A percentile compares a stretch with the other conserved stretches of the same genome.
These are phyloP conservation scores for Aspergillus sp. DNA, from an alignment of 2,329 filamentous ascomycete genomes.

Conservation along the genomic window DNA sequence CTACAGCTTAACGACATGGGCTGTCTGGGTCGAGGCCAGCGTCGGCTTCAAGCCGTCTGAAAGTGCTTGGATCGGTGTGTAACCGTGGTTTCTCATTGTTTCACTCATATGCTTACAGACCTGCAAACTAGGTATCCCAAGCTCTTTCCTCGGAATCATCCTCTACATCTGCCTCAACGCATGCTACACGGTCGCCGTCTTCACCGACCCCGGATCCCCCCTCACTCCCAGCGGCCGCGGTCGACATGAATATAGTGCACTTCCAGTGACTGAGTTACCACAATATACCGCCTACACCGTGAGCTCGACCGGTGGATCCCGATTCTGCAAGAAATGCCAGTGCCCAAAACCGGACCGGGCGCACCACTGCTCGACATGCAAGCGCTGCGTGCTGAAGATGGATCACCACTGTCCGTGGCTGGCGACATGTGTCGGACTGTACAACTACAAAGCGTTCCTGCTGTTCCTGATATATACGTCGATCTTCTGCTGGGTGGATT, in stretches of 20 bases:
- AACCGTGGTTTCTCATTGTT: too few relatives aligned
- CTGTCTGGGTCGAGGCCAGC: slow-evolving; percentile 78
- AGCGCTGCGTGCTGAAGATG: slow-evolving; percentile 96
- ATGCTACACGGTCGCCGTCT: slow-evolving; percentile 90
- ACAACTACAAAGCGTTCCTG: slow-evolving; percentile 94
- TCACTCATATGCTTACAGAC: neutral
- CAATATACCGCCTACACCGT: slow-evolving; percentile 79
- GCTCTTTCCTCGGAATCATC: slow-evolving; percentile 65
- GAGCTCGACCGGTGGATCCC: slow-evolving; percentile 80
- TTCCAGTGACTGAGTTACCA: slow-evolving; percentile 71
- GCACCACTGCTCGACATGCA: slow-evolving; percentile 95
- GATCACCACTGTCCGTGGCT: slow-evolving; percentile 99
- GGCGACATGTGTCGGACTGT: slow-evolving; percentile 88
- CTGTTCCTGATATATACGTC: slow-evolving; percentile 89
- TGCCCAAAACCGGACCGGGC: slow-evolving; percentile 90
- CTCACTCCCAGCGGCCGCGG: slow-evolving; percentile 35
- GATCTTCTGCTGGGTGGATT: slow-evolving; percentile 79
- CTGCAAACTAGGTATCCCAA: slow-evolving; percentile 34
- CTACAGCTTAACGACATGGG: slow-evolving; percentile 89
- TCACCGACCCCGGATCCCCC: slow-evolving; percentile 80
- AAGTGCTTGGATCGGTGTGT: slow-evolving; percentile 48
- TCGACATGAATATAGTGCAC: slow-evolving; percentile 66
- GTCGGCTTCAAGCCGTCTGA: slow-evolving; percentile 64
- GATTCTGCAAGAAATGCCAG: slow-evolving; percentile 98
- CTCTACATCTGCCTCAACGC: slow-evolving; percentile 81